Evolutionary conservation across 345 rosid genomes (phyloP), one percentile per base, ranked within the genome.

Genomic region (Boechera stricta): DNA sequence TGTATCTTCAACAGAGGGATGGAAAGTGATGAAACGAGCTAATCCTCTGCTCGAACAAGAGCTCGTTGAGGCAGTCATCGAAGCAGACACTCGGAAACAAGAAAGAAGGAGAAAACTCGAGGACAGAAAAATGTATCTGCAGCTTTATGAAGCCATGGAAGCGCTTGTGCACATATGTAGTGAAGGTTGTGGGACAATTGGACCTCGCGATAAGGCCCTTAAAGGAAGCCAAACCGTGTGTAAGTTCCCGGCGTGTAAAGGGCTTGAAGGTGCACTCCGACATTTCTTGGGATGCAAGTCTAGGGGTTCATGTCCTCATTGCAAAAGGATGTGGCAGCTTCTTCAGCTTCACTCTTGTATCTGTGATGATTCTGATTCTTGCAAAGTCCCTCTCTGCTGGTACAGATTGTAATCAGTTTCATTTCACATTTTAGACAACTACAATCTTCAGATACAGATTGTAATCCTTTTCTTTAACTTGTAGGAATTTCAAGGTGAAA

Each of bases 301-400:
- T 57, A 89, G 92, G 58, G 89, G 87, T 33, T 89, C 88, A 54
- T 94, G 97, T 56, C 72, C 67, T 53, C 89, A 82, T 64, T 94
- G 98, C 85, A 94, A 90, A 78, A 85, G 93, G 29, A 88, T 89
- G 94, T 88, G 97, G 94, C 97, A 90, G 86, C 93, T 94, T 67
- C 88, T 91, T 74, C 91, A 91, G 78, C 88, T 94, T 79, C 97
- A 94, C 77, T 89, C 98, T 60, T 87, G 94, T 47, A 81, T 90
- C 85, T 90, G 98, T 57, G 61, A 77, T 4, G 86, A 87, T 49
- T 91, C 91, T 21, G 92, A 90, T 75, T 77, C 79, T 60, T 94
- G 97, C 94, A 84, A 80, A 76, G 89, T 94, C 75, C 97, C 97
- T 49, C 96, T 94, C 62, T 91, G 98, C 57, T 57, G 91, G 98